A percentile compares a stretch with the other conserved stretches of the same genome.
Conservation (phyloP, 345 rosid genomes). For the Aethionema arabicum region DNA sequence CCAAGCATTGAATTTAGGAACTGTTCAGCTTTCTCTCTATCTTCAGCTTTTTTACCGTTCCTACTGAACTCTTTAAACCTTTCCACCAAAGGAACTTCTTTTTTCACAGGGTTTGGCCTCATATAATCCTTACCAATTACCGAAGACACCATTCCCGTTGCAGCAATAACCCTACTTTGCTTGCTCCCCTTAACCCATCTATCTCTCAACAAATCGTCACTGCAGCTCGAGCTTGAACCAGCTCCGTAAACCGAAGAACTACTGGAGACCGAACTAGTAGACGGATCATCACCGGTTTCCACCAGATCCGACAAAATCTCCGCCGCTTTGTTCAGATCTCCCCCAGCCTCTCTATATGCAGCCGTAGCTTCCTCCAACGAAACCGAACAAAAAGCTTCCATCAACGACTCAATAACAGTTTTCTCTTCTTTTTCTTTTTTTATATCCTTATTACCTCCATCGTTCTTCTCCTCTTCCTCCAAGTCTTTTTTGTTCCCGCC, state of each 20-base stretch:
- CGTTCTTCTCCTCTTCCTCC: conserved; percentile 22
- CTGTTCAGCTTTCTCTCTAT: conserved; percentile 62
- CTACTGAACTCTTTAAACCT: conserved; percentile 29
- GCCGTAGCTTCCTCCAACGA: conserved; percentile 53
- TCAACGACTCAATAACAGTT: conserved; percentile 34
- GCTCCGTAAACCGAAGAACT: conserved; percentile 43
- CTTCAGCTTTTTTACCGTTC: conserved; percentile 32
- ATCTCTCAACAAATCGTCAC: conserved; percentile 30
- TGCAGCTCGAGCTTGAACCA: conserved; percentile 38
- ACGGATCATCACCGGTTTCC: conserved; percentile 48
- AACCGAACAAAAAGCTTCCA: conserved; percentile 53
- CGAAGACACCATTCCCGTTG: conserved; percentile 80
- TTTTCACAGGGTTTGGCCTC: conserved; percentile 42
- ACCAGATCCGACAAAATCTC: conserved; percentile 38
- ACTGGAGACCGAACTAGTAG: conserved; percentile 45
- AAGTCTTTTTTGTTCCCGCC: conserved; percentile 32
- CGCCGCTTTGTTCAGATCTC: conserved; percentile 52
- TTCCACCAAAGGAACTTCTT: conserved; percentile 22
- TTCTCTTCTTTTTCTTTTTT: conserved; percentile 12
- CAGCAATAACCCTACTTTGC: conserved; percentile 65
- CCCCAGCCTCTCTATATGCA: conserved; percentile 47
- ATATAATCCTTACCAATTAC: conserved; percentile 76
- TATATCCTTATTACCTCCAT: conserved; percentile 11
- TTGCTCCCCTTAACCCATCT: conserved; percentile 42
- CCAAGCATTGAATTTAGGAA: conserved; percentile 78